Percentiles rank a stretch among this genome's conserved stretches.
Evolutionary conservation across 306 rosid species (phyloP).

Genomic region (Cicer bijugum): DNA sequence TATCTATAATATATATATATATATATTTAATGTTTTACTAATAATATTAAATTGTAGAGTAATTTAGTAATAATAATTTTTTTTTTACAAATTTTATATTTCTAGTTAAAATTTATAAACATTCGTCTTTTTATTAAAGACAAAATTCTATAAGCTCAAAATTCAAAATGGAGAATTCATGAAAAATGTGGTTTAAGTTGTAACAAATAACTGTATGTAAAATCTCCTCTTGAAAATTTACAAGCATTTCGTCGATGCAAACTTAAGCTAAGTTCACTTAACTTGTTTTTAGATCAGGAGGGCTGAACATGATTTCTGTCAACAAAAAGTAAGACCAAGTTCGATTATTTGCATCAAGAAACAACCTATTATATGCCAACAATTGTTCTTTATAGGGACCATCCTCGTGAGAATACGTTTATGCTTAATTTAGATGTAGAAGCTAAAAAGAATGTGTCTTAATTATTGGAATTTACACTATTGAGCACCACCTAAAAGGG

Average conservation of each 20-base stretch:
- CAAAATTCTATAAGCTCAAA: no score
- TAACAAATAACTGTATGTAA: neutral
- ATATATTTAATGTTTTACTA: no score
- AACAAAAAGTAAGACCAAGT: constrained; percentile 33
- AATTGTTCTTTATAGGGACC: constrained; percentile 45
- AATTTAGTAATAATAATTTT: no score
- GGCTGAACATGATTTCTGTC: constrained; percentile 16
- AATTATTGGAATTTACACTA: constrained; percentile 55
- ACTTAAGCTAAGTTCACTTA: neutral
- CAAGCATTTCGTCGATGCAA: neutral
- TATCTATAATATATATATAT: no score
- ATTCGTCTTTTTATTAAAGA: no score
- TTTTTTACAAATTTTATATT: no score
- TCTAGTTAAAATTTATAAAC: no score
- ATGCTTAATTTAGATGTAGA: constrained; percentile 24
- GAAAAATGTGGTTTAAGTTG: neutral
- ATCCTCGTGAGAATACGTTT: constrained; percentile 36
- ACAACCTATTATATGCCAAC: constrained; percentile 37
- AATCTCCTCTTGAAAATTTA: neutral
- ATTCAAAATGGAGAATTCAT: no score
- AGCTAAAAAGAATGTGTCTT: constrained; percentile 43
- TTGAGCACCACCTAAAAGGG: constrained; percentile 53
- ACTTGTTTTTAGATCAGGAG: constrained; percentile 22
- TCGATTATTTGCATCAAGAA: constrained; percentile 34
- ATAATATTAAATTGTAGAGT: no score